Evolutionary conservation across 1,284 basidiomycete genomes (phyloP).

Genomic region (Afroboletus lepidellus): DNA sequence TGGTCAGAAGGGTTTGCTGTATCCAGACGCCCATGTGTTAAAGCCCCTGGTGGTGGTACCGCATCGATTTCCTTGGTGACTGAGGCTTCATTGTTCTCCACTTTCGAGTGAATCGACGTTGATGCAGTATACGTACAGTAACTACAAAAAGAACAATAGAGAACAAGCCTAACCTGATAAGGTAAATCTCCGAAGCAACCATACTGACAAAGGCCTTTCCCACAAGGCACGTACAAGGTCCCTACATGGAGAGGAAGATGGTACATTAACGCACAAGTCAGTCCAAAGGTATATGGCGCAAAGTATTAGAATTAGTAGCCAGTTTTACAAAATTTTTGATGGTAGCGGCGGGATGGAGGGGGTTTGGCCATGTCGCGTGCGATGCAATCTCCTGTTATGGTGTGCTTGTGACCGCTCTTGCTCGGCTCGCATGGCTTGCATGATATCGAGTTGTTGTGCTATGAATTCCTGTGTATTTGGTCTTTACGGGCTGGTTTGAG

Average conservation of each 20-base stretch:
- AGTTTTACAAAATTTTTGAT: constrained; percentile 16
- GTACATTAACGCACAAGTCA: constrained; percentile 6
- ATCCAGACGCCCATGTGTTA: constrained; percentile 7
- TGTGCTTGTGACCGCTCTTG: constrained; percentile 62
- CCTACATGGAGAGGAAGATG: constrained; percentile 1
- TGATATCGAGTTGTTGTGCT: constrained; percentile 81
- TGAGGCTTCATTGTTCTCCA: constrained; percentile 25
- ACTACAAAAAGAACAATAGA: constrained; percentile 22
- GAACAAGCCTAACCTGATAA: constrained; percentile 21
- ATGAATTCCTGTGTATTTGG: constrained; percentile 86
- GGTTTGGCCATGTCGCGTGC: constrained; percentile 31
- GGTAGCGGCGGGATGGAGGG: constrained; percentile 35
- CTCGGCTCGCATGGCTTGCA: constrained; percentile 72
- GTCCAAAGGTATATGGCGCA: constrained; percentile 29
- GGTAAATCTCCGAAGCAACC: constrained; percentile 18
- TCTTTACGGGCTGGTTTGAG: constrained; percentile 30
- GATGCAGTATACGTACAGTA: constrained; percentile 4
- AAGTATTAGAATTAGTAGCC: constrained; percentile 21
- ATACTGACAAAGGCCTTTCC: background rate
- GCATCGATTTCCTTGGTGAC: constrained; percentile 28
- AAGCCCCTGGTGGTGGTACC: background rate
- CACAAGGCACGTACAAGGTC: constrained; percentile 3
- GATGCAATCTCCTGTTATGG: constrained; percentile 51
- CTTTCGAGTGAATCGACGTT: background rate
- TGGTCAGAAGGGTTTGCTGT: background rate